Percentiles rank a stretch among this genome's conserved stretches.
phyloP scores from a whole-genome alignment of 345 rosid species.

The Pistacia vera region DNA sequence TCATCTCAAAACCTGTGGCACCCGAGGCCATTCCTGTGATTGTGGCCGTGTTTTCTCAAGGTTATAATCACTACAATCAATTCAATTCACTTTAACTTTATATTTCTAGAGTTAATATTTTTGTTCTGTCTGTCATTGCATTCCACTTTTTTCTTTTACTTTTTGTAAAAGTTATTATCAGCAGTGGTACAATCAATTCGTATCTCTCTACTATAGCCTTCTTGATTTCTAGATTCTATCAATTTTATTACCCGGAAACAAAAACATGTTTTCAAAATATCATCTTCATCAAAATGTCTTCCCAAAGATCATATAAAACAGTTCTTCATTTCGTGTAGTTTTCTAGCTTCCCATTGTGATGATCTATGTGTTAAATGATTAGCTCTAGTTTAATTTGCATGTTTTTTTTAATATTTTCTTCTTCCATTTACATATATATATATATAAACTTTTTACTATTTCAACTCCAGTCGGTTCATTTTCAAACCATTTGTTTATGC shows the following conservation, averaged over 20 bases:
- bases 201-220: no score
- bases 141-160: not conserved
- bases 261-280: no score
- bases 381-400: slow-evolving; percentile 3
- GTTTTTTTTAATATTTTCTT: not conserved
- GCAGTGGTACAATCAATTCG: not conserved
- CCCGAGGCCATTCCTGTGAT: slow-evolving; percentile 96
- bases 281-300: no score
- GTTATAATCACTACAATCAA: slow-evolving; percentile 27
- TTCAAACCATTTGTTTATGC: slow-evolving; percentile 20
- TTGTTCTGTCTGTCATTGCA: not conserved
- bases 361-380: slow-evolving; percentile 15
- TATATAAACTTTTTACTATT: slow-evolving; percentile 15
- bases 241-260: not conserved
- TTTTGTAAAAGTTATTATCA: not conserved
- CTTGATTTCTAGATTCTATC: not conserved
- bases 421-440: not conserved
- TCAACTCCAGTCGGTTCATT: slow-evolving; percentile 24
- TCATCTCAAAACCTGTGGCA: slow-evolving; percentile 97
- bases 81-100: no score
- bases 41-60: slow-evolving; percentile 98
- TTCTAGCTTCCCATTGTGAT: not conserved
- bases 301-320: not conserved
- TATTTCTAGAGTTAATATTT: not conserved
- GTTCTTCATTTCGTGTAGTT: not conserved